Evolutionary conservation across 371 early-diverging fungal species (phyloP).

Genomic region (Apophysomyces elegans): DNA sequence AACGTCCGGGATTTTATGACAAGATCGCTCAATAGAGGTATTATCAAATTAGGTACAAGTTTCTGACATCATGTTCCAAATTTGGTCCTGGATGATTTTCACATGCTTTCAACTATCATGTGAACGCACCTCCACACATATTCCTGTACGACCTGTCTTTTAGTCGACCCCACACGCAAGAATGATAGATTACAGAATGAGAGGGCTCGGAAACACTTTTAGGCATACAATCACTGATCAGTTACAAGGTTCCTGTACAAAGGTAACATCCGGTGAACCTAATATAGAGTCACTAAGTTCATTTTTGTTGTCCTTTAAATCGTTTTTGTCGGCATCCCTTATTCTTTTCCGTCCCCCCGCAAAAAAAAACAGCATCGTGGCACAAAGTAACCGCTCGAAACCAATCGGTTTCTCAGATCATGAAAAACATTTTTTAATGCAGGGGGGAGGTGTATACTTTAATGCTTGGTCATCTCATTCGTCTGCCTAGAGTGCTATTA

Average conservation of each 20-base stretch:
- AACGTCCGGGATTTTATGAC: not conserved
- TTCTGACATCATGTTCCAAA: conserved; percentile 10
- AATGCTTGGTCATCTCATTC: conserved; percentile 10
- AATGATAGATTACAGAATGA: not conserved
- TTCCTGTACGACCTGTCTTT: conserved; percentile 2
- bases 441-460: conserved; percentile 5
- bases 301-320: no score
- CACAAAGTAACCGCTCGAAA: not conserved
- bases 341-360: not conserved
- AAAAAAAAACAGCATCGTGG: conserved; percentile 5
- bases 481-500: not conserved
- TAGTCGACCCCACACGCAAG: conserved; percentile 7
- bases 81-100: conserved; percentile 3
- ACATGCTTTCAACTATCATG: conserved; percentile 5
- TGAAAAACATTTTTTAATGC: not conserved
- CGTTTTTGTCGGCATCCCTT: not conserved
- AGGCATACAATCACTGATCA: not conserved
- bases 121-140: conserved; percentile 7
- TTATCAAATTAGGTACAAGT: not conserved
- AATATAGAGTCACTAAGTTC: no score
- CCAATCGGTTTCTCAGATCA: conserved; percentile 8
- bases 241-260: no score
- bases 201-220: conserved; percentile 2
- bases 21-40: not conserved
- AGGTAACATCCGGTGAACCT: no score